These are phyloP conservation scores for Pelargonium citronellum DNA, from an alignment of 441 rosid species.

Conservation along the genomic window DNA sequence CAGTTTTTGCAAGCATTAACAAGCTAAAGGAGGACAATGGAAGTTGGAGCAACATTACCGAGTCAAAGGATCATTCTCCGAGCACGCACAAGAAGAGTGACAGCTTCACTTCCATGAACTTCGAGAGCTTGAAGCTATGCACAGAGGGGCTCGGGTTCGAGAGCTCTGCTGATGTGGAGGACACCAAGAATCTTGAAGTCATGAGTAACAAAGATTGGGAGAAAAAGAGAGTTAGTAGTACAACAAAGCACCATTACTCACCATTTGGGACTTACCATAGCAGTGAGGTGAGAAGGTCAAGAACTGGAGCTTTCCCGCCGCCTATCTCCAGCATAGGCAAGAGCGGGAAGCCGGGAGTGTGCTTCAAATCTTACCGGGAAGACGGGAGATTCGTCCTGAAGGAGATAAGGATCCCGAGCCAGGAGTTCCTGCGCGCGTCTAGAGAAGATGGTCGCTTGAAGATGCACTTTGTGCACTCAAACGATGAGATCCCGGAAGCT, in stretches of 20 bases:
- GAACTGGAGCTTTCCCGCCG: constrained; percentile 43
- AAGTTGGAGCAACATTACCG: constrained; percentile 10
- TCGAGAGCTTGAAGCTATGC: constrained; percentile 67
- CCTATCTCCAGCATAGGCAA: constrained; percentile 58
- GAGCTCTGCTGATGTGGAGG: constrained; percentile 64
- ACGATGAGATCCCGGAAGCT: constrained; percentile 35
- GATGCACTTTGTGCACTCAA: constrained; percentile 55
- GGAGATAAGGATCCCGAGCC: constrained; percentile 64
- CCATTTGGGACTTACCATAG: constrained; percentile 11
- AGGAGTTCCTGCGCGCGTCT: constrained; percentile 61
- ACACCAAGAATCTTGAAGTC: constrained; percentile 26
- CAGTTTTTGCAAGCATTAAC: neutral
- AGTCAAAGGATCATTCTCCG: neutral
- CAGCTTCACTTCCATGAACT: constrained; percentile 34
- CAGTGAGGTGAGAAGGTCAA: constrained; percentile 33
- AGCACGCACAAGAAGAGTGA: constrained; percentile 26
- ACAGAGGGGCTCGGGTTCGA: constrained; percentile 87
- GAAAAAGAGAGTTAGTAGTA: constrained; percentile 22
- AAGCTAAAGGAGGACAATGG: constrained; percentile 12
- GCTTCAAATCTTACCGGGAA: constrained; percentile 63
- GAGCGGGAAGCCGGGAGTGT: constrained; percentile 61
- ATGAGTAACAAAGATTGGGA: constrained; percentile 24
- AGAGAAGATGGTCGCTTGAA: constrained; percentile 72
- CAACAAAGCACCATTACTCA: constrained; percentile 6
- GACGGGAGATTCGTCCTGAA: constrained; percentile 78